Percentiles rank a stretch among this genome's conserved stretches.
phyloP scores from a whole-genome alignment of 176 grass and related monocot species.

The Aegilops speltoides region DNA sequence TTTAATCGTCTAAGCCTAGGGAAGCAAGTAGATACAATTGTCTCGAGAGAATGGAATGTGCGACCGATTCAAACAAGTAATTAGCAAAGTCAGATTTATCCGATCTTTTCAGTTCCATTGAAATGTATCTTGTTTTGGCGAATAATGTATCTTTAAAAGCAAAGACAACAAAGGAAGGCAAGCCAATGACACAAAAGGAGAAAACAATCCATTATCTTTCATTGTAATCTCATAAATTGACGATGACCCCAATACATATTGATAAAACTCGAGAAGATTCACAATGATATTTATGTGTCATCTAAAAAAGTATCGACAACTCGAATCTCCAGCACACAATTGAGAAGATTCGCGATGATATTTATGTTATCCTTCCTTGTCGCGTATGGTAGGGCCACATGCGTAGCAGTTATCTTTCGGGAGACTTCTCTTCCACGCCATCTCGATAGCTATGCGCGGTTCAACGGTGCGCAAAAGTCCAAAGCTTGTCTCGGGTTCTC shows the following conservation, averaged over 20 bases:
- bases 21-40: too few species aligned
- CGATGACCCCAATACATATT: too few species aligned
- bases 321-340: conserved; percentile 1
- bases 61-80: too few species aligned
- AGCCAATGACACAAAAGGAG: neutral
- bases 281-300: neutral
- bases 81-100: too few species aligned
- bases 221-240: neutral
- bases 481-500: neutral
- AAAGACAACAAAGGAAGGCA: neutral
- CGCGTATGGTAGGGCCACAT: neutral
- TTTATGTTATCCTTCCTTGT: conserved; percentile 30
- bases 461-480: neutral
- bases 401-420: neutral
- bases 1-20: too few species aligned
- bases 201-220: neutral
- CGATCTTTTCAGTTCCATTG: too few species aligned
- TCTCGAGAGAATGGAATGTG: too few species aligned
- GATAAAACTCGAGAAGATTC: neutral
- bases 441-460: neutral
- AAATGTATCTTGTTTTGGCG: too few species aligned
- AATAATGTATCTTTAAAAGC: neutral
- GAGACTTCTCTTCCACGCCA: neutral
- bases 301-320: neutral
- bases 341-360: neutral